phyloP scores from a whole-genome alignment of 306 rosid species.

The Leucaena leucocephala region DNA sequence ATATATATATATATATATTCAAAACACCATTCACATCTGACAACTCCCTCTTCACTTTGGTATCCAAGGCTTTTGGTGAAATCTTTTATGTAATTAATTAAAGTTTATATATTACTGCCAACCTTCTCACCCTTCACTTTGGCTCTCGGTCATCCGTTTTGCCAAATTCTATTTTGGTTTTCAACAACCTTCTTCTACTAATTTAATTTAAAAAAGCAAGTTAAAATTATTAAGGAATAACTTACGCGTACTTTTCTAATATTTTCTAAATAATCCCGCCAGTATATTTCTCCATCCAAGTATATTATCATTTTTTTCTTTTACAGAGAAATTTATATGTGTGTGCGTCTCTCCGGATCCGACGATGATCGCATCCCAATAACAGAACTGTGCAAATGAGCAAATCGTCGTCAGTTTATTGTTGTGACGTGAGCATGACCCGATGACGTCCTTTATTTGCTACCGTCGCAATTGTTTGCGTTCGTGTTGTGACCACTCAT shows the following conservation, averaged over 20 bases:
- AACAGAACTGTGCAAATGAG: neutral
- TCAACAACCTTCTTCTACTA: neutral
- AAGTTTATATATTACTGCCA: neutral
- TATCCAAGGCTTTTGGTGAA: no score
- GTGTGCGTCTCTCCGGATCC: neutral
- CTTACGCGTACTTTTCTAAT: no score
- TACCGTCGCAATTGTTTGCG: neutral
- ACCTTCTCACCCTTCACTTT: neutral
- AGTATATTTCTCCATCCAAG: no score
- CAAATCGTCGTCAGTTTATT: neutral
- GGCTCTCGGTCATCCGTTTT: neutral
- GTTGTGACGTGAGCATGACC: neutral
- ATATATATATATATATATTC: no score
- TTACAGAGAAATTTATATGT: neutral
- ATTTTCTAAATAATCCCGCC: neutral
- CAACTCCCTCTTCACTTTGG: no score
- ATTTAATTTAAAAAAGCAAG: neutral
- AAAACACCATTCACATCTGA: no score
- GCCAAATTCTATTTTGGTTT: neutral
- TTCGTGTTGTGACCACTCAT: neutral
- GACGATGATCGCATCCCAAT: neutral
- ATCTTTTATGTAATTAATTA: no score
- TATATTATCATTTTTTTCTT: neutral
- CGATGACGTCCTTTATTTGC: neutral
- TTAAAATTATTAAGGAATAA: neutral